Base-by-base conservation (phyloP, 805 yeast species). In the Pichia scutulata region DNA sequence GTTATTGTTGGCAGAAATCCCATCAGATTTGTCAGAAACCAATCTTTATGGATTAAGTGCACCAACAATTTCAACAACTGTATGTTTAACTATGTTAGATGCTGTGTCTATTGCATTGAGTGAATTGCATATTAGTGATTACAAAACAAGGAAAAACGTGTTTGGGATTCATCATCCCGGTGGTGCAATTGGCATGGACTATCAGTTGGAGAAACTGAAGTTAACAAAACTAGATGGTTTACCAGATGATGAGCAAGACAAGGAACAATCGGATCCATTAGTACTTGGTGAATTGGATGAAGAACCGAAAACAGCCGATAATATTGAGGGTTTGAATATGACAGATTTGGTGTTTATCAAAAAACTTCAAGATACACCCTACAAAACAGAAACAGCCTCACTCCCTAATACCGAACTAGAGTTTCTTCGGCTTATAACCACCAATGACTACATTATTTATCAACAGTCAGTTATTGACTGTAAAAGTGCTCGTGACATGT, bases 111-210 rank as follows among this genome's bases (percentile, higher is more conserved):
- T 89, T 45, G 85, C 95, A 0, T 67, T 89, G 23, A 76, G 82
- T 45, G 93, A 88, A 60, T 62, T 83, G 60, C 75, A 82, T 48
- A 80, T 81, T 49, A 69, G 70, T 9, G 89, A 87, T 59, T 65
- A 72, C 28, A 64, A 68, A 37, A 69, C 72, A 50, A 70, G 96
- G 41, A 75, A 74, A 54, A 67, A 64, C 51, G 65, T 74, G 37
- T 89, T 89, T 66, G 82, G 84, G 9, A 76, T 76, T 54, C 77
- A 84, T 61, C 97, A 89, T 60, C 97, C 97, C 1, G 96, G 96
- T 21, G 97, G 97, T 18, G 85, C 93, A 2, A 88, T 89, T 60
- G 97, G 97, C 16, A 71, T 70, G 48, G 70, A 73, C 7, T 45
- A 49, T 21, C 43, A 50, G 42, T 39, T 47, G 12, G 47, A 46